Base-by-base conservation (phyloP, 2,329 filamentous ascomycete species). In the Apiospora pterosperma region DNA sequence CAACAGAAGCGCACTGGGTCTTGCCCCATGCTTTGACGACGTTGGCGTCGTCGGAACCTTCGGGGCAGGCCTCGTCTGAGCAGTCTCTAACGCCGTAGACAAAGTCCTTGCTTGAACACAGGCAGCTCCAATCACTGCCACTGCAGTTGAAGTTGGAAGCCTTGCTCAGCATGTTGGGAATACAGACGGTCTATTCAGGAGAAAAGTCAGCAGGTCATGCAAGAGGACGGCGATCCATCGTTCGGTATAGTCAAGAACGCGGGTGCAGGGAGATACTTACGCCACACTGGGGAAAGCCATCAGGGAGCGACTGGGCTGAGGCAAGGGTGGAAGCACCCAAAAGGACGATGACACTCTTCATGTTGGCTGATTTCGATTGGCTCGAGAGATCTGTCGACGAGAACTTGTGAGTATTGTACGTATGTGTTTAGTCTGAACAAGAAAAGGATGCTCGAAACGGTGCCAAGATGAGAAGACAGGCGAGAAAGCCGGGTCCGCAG, bases 41-140 rank as follows among this genome's bases (percentile, higher is more conserved):
- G 36, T 11, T n/a, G 28, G 60, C 60, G 19, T 62, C 31, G 11
- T 34, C 25, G 1, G 5, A n/a, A 12, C 16, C 16, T 16, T 36
- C 19, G 19, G 60, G 21, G 60, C 60, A 62, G n/a, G 25, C 16
- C 36, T 62, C 25, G 16, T 62, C 39, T 21, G 60, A 19, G 60
- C 60, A 62, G 39, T 62, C 60, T 44, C 60, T 42, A 36, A 62
- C 39, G n/a, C 60, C 60, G 39, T 62, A 62, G 60, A 44, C 36
- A 41, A 62, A 62, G 25, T 39, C 36, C 38, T 34, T 34, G 16
- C 21, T 23, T 39, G 60, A 48, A 28, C 60, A 62, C n/a, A 62
- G 39, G 28, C 60, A 62, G 23, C 38, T 21, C n/a, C 31, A 39
- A 21, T 62, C 39, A 31, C 31, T 21, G 60, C 11, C 19, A 2